These are phyloP conservation scores for Ophiostoma piceae DNA, from an alignment of 2,329 filamentous ascomycete genomes.

Conservation along the genomic window DNA sequence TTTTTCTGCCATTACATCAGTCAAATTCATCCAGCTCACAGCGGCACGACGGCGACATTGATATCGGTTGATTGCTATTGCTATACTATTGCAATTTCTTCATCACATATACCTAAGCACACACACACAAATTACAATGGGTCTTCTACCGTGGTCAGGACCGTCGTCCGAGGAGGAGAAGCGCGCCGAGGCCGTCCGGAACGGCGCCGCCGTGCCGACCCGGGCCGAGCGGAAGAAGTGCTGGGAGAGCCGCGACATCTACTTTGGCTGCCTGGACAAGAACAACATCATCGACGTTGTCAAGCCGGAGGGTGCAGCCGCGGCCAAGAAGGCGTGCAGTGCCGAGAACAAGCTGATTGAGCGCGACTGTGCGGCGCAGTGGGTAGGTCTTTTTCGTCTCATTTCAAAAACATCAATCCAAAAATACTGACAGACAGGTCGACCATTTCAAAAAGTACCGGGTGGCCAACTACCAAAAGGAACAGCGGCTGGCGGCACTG, in stretches of 20 bases:
- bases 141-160: conserved; percentile 40
- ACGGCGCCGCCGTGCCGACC: conserved; percentile 68
- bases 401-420: not conserved
- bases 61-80: not conserved
- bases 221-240: conserved; percentile 74
- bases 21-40: not conserved
- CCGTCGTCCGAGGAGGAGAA: conserved; percentile 40
- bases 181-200: conserved; percentile 51
- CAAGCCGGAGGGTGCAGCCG: conserved; percentile 40
- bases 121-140: conserved; percentile 38
- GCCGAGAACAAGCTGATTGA: conserved; percentile 58
- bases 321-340: conserved; percentile 39
- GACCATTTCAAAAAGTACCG: conserved; percentile 97
- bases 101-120: not conserved
- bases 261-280: conserved; percentile 81
- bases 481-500: conserved; percentile 69
- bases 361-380: conserved; percentile 78
- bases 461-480: conserved; percentile 85
- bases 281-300: conserved; percentile 69
- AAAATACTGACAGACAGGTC: conserved; percentile 55
- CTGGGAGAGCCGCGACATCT: conserved; percentile 84
- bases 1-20: conserved; percentile 23
- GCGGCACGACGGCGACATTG: not conserved
- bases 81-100: not conserved
- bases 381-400: conserved; percentile 56